Evolutionary conservation across 2,329 filamentous ascomycete species (phyloP).

Genomic region (Neonectria ditissima): DNA sequence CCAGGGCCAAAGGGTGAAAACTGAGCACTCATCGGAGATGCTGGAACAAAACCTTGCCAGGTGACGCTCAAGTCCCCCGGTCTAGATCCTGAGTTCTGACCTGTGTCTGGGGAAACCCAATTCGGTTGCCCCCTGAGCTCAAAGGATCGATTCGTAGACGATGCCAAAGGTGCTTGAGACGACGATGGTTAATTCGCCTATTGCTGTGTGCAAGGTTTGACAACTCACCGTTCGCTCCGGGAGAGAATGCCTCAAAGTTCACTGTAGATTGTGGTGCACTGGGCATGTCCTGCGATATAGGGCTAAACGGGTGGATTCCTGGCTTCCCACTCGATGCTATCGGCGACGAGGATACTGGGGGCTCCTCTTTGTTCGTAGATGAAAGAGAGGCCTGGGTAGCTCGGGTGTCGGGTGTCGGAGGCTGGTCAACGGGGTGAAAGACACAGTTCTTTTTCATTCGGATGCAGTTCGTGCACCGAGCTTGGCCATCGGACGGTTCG

Average conservation of each 20-base stretch:
- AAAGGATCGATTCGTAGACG: slow-evolving; percentile 25
- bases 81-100: slow-evolving; percentile 54
- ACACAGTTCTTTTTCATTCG: slow-evolving; percentile 94
- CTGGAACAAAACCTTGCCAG: slow-evolving; percentile 64
- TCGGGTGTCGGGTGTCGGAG: slow-evolving; percentile 62
- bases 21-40: slow-evolving; percentile 62
- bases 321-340: slow-evolving; percentile 57
- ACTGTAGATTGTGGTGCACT: slow-evolving; percentile 58
- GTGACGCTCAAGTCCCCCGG: slow-evolving; percentile 56
- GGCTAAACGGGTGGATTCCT: slow-evolving; percentile 55
- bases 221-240: slow-evolving; percentile 59
- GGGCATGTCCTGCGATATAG: slow-evolving; percentile 59
- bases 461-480: slow-evolving; percentile 92
- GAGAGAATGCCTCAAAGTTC: slow-evolving; percentile 54
- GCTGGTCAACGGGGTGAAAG: slow-evolving; percentile 89
- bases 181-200: slow-evolving; percentile 15
- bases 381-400: slow-evolving; percentile 56
- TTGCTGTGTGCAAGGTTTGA: slow-evolving; percentile 35
- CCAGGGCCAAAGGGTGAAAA: slow-evolving; percentile 63
- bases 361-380: slow-evolving; percentile 53
- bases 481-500: slow-evolving; percentile 76
- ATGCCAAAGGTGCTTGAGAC: slow-evolving; percentile 27
- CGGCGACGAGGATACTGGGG: slow-evolving; percentile 63
- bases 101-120: slow-evolving; percentile 61
- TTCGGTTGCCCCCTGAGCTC: slow-evolving; percentile 54